A percentile compares a stretch with the other conserved stretches of the same genome.
Conservation (phyloP, 345 rosid species). For the Salix purpurea region DNA sequence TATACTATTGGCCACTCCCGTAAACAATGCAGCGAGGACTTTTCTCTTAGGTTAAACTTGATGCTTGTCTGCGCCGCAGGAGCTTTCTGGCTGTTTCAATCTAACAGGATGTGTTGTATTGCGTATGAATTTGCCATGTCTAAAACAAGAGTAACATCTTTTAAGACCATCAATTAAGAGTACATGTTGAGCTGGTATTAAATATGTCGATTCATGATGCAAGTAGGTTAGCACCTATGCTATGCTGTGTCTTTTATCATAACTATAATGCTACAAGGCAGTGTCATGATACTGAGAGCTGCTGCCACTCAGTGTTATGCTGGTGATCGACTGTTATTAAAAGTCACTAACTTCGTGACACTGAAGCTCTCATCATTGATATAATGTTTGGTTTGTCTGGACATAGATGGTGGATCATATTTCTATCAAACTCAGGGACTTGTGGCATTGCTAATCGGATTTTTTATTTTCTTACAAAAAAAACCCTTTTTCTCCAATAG, state of each 20-base stretch:
- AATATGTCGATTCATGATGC: background rate
- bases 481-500: constrained; percentile 26
- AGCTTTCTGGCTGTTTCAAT: too few relatives aligned
- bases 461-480: background rate
- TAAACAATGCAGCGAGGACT: too few relatives aligned
- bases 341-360: background rate
- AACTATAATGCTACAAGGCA: background rate
- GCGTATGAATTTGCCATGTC: too few relatives aligned
- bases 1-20: too few relatives aligned
- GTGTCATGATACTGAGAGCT: background rate
- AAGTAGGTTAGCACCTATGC: background rate
- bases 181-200: background rate
- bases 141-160: background rate
- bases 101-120: too few relatives aligned
- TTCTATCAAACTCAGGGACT: background rate
- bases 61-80: too few relatives aligned
- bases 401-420: background rate
- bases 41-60: too few relatives aligned
- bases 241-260: background rate
- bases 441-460: background rate
- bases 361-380: background rate
- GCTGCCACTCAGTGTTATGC: background rate
- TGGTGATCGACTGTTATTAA: too few relatives aligned
- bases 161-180: background rate
- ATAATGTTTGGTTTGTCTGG: background rate